These are phyloP conservation scores for Talaromyces verruculosus DNA, from an alignment of 2,329 filamentous ascomycete genomes.

Conservation along the genomic window DNA sequence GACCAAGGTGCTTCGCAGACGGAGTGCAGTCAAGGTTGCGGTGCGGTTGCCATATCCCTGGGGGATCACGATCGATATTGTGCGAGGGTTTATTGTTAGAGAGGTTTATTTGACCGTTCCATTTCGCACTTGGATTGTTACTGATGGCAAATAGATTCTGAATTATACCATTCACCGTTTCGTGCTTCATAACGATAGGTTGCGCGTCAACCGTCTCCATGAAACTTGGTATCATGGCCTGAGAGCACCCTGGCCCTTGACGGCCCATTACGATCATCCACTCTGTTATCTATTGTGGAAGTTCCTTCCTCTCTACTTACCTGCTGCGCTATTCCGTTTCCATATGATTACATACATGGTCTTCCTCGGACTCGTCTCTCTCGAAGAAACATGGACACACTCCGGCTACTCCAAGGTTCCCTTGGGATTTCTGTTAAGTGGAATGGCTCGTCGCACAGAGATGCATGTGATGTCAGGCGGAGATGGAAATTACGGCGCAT, in stretches of 20 bases:
- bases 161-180: conserved; percentile 71
- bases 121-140: neutral
- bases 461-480: conserved; percentile 53
- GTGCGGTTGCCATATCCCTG: conserved; percentile 63
- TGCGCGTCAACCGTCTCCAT: conserved; percentile 56
- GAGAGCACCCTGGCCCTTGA: conserved; percentile 55
- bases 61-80: conserved; percentile 57
- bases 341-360: conserved; percentile 61
- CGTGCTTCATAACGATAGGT: conserved; percentile 61
- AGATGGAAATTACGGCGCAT: conserved; percentile 47
- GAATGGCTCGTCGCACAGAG: conserved; percentile 59
- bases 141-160: conserved; percentile 27
- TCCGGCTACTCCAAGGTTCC: conserved; percentile 61
- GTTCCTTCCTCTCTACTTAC: conserved; percentile 58
- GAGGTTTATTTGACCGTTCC: conserved; percentile 48
- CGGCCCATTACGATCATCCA: conserved; percentile 63
- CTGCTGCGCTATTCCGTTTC: conserved; percentile 58
- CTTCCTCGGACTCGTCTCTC: conserved; percentile 54
- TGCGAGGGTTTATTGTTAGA: conserved; percentile 55
- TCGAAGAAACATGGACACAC: conserved; percentile 61
- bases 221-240: conserved; percentile 58
- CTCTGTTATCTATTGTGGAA: conserved; percentile 53
- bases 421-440: conserved; percentile 57
- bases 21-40: conserved; percentile 59
- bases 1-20: conserved; percentile 53